Base-by-base conservation (phyloP, 208 protist genomes). In the Porcisia deanei region DNA sequence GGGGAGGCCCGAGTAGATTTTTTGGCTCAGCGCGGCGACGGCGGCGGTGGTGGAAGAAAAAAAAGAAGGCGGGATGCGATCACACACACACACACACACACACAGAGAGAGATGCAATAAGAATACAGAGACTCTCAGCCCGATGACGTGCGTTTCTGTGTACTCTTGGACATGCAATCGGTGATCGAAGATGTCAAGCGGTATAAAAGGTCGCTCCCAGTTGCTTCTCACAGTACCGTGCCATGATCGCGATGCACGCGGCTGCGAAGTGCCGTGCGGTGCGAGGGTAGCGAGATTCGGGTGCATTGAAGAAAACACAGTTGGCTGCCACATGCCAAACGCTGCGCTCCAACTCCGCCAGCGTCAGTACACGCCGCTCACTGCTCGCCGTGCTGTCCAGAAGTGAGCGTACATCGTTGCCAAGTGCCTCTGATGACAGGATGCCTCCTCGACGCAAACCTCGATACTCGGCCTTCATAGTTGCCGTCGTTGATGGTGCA, bases 301-400 rank as follows among this genome's bases (percentile, higher is more conserved):
- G 92, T 10, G 88, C 92, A 73, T 96, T 96, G 80, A 96, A 96
- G 37, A 91, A 63, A 49, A 88, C 90, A 79, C 90, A 96, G 82
- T 96, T 96, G 25, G 89, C 86, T 14, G 90, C 83, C 37, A 94
- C 92, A 53, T 91, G 89, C 90, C 92, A 96, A 4, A 94, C 71
- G 8, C 85, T 85, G 37, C 86, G 85, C 75, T 96, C 90, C 71
- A 96, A 77, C 53, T 94, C 88, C 12, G 87, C 85, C 0, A 95
- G 47, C 12, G 90, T 95, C 39, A 89, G 67, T 10, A 91, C 55
- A 1, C 79, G 79, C 1, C 69, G 71, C 41, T 76, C 65, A 30
- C 65, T 57, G 63, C 84, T 84, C 6, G 60, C 54, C 22, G n/a
- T 67, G 73, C 60, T 73, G 34, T 65, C 70, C 47, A 77, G 54